Conservation (phyloP, 1,284 basidiomycete genomes). For the Coniferiporia sulphurascens region DNA sequence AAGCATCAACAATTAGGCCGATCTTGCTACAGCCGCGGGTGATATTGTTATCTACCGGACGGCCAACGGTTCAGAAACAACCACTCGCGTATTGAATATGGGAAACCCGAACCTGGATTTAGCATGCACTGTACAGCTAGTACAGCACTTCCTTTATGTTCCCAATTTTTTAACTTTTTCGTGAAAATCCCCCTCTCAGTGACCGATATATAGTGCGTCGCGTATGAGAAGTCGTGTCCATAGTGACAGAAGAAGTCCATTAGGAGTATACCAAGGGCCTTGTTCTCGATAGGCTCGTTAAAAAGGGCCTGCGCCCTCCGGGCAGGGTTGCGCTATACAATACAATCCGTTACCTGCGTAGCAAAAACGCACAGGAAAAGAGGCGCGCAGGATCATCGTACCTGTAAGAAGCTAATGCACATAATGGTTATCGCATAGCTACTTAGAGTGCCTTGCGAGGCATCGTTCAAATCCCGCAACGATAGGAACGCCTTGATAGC, state of each 20-base stretch:
- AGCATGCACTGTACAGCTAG: constrained; percentile 42
- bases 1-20: constrained; percentile 30
- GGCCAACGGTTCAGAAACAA: not conserved
- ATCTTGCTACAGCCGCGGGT: constrained; percentile 34
- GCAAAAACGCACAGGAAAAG: not conserved
- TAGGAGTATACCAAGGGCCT: constrained; percentile 41
- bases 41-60: constrained; percentile 34
- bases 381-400: constrained; percentile 27
- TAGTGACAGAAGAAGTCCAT: constrained; percentile 45
- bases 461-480: constrained; percentile 65
- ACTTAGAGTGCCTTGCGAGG: constrained; percentile 66
- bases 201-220: constrained; percentile 38
- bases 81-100: not conserved
- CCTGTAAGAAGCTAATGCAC: constrained; percentile 73
- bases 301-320: constrained; percentile 31
- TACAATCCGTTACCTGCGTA: not conserved
- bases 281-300: constrained; percentile 34
- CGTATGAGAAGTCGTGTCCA: constrained; percentile 39
- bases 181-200: constrained; percentile 31
- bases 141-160: constrained; percentile 28
- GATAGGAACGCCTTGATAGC: constrained; percentile 69
- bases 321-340: constrained; percentile 35
- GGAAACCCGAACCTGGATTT: constrained; percentile 31
- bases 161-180: constrained; percentile 32
- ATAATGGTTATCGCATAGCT: constrained; percentile 73